Base-by-base conservation (phyloP, 192 early-diverging fungal species). In the Backusella circina region DNA sequence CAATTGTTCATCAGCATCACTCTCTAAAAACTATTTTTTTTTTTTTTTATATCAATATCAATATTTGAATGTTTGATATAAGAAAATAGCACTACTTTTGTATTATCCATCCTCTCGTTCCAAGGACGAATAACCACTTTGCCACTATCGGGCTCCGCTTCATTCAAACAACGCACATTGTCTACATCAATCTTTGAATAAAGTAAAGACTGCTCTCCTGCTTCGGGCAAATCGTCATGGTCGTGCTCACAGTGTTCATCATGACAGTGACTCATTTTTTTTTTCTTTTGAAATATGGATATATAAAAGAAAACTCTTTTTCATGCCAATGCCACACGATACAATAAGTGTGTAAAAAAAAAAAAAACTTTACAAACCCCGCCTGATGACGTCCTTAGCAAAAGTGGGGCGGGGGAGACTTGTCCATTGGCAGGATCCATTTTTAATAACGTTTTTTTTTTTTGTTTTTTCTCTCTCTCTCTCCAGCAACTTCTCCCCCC, bases 1-100 rank as follows among this genome's bases (percentile, higher is more conserved):
- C 16, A 99, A 84, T 82, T 97, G 94, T 61, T 94, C 94, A 85
- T 99, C 98, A 0, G 90, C 88, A 81, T 97, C 96, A 57, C 91
- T 92, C 70, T 92, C 88, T 9, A 97, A 81, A 73, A 79, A 86
- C 86, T 91, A 82, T 4, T 26, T 26, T 10, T 16, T 44, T 28
- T 68, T n/a, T 76, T 32, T 8, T 4, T 18, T 64, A 65, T 35
- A 23, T 31, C 12, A 16, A 64, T 30, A 16, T 65, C n/a, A n/a
- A n/a, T n/a, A n/a, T n/a, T n/a, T n/a, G n/a, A n/a, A n/a, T n/a
- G n/a, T n/a, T n/a, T n/a, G n/a, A n/a, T 32, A 41, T 41, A 16
- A 13, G 5, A 57, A 64, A 74, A n/a, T 4, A 70, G 5, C 15
- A 28, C 50, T 75, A 92, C 90, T 83, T 87, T 86, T 28, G 87